Percentiles rank a stretch among this genome's conserved stretches.
These are phyloP conservation scores for Conringia planisiliqua DNA, from an alignment of 345 rosid genomes.

Conservation along the genomic window DNA sequence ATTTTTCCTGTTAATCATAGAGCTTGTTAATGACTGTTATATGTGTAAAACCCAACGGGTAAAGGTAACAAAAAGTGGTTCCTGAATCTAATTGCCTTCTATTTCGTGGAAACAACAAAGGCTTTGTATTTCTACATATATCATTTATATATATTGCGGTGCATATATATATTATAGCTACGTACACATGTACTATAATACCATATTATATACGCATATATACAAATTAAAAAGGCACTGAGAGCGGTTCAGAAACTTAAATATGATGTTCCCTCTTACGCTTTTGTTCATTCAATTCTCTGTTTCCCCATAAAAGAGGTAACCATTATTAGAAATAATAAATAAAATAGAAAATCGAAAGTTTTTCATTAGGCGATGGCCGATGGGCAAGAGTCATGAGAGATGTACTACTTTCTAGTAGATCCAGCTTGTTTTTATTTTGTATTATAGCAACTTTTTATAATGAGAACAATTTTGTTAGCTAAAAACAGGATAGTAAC, in stretches of 20 bases:
- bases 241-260: conserved; percentile 24
- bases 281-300: conserved; percentile 18
- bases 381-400: conserved; percentile 26
- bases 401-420: conserved; percentile 1
- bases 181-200: not conserved
- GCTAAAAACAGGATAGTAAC: not conserved
- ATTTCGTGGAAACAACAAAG: not conserved
- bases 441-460: not conserved
- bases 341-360: not conserved
- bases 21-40: conserved; percentile 8
- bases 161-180: not conserved
- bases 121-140: not conserved
- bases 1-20: not conserved
- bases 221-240: conserved; percentile 6
- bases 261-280: conserved; percentile 22
- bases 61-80: not conserved
- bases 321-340: not conserved
- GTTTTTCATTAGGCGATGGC: not conserved
- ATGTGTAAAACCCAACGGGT: not conserved
- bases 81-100: not conserved
- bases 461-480: not conserved
- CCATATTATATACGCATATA: not conserved
- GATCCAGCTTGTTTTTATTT: conserved; percentile 13
- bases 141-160: not conserved
- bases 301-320: conserved; percentile 31